Base-by-base conservation (phyloP, 768 basidiomycete species). In the Tricholomella constricta region DNA sequence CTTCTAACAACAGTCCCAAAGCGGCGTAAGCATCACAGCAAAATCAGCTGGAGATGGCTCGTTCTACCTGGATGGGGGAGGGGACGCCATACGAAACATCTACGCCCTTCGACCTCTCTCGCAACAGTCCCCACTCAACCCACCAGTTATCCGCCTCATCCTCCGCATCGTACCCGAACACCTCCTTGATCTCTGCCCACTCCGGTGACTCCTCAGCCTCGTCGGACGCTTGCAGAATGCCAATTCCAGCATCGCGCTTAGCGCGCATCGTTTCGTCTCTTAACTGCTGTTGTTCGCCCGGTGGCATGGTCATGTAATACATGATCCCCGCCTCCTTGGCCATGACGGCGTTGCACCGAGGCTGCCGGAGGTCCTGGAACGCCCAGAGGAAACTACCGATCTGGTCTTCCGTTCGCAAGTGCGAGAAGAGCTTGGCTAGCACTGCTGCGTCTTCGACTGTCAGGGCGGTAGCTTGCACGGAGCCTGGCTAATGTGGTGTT, bases 91-190 rank as follows among this genome's bases (percentile, higher is more conserved):
- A 49, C 25, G 48, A 46, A 15, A 63, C 46, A 27, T 58, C 55
- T 11, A 50, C 51, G 17, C 63, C 67, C 35, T 56, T 60, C 6
- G 73, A 71, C 23, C 71, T 58, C 60, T 80, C 70, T 40, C 72
- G 65, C 48, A 80, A 65, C 22, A 78, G 53, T 8, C 81, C 81
- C 77, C 78, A 82, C 49, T 76, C 69, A 27, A 78, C 64, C 81
- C 82, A 84, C 82, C 82, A 84, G 51, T 83, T 76, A 50, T 83
- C 81, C 7, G 81, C 83, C 23, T 80, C 78, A 26, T 84, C 81
- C 59, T 80, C 78, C 19, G 80, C 78, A 51, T 82, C 78, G 58
- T 84, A 83, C 11, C 73, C 72, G 57, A 81, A 84, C 22, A 80
- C 56, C 19, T 72, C 71, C 50, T 74, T 76, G 38, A 81, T 69